Base-by-base conservation (phyloP, 1,284 basidiomycete genomes). In the Boletus hoseneyae region DNA sequence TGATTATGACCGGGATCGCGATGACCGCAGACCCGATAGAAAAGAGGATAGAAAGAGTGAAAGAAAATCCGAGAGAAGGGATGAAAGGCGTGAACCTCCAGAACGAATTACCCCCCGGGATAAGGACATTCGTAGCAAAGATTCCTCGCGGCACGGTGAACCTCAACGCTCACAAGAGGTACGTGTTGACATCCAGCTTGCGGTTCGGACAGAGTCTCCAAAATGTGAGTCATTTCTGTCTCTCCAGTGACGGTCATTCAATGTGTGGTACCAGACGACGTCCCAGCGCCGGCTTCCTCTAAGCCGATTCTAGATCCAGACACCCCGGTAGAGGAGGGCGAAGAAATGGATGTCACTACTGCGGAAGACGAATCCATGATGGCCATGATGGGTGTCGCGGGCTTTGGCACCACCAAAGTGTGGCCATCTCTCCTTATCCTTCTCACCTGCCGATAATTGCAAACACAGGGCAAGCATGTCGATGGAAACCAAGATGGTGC, bases 381-480 rank as follows among this genome's bases (percentile, higher is more conserved):
- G 74, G 81, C 86, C 25, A 83, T 87, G 80, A 94, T 98, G 90
- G 95, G 95, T 39, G 75, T 98, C 62, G 68, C 73, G 42, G 91
- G 92, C 2, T 98, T 98, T 65, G 92, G 88, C 7, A 79, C 84
- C 0, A 97, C 95, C 0, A 97, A 97, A 75, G 93, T 92, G 58
- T 51, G 78, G 19, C 13, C 21, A 16, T 15, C 19, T 15, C 19
- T 52, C 36, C 15, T 32, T 35, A 32, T 10, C 3, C 7, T 30
- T 33, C 30, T 27, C 34, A 16, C 40, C 27, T 47, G 12, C 16
- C 18, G 23, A 58, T 42, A 34, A 41, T 44, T 36, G n/a, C 16
- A 34, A 35, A 45, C 45, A 13, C 57, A 93, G 91, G 86, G 86
- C 45, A 90, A 88, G 61, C 79, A 76, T 45, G 87, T 93, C 33